Conservation (phyloP, 176 grass and related monocot species). For the Urochloa ruziziensis region DNA sequence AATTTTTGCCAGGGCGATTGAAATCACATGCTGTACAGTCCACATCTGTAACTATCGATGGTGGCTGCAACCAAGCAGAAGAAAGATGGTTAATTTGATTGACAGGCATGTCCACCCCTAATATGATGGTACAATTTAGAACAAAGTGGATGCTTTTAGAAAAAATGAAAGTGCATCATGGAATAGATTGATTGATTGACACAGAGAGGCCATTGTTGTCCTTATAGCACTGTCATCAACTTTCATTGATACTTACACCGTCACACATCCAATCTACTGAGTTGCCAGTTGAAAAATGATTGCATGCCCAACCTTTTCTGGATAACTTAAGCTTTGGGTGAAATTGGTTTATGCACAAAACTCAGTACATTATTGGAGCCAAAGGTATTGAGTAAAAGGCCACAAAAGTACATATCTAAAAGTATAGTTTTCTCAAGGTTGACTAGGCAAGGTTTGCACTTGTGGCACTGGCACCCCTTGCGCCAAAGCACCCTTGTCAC, state of each 20-base stretch:
- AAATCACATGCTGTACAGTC: constrained; percentile 98
- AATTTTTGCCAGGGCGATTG: constrained; percentile 97
- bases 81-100: constrained; percentile 12
- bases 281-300: neutral
- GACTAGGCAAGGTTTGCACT: neutral
- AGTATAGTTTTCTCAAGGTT: neutral
- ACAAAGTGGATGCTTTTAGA: constrained; percentile 6
- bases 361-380: neutral
- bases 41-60: constrained; percentile 96
- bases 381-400: constrained; percentile 13
- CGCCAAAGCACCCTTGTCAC: neutral
- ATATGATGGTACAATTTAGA: neutral
- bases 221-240: neutral
- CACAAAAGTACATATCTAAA: neutral
- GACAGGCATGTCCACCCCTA: constrained; percentile 12
- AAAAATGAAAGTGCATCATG: constrained; percentile 16
- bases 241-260: constrained; percentile 13
- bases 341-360: neutral
- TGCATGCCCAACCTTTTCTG: neutral
- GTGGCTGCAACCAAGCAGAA: constrained; percentile 53
- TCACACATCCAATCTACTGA: neutral
- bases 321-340: constrained; percentile 6
- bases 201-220: neutral
- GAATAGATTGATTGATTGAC: neutral
- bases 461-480: constrained; percentile 10